These are phyloP conservation scores for Gnomoniopsis smithogilvyi DNA, from an alignment of 2,329 filamentous ascomycete genomes.

Conservation along the genomic window DNA sequence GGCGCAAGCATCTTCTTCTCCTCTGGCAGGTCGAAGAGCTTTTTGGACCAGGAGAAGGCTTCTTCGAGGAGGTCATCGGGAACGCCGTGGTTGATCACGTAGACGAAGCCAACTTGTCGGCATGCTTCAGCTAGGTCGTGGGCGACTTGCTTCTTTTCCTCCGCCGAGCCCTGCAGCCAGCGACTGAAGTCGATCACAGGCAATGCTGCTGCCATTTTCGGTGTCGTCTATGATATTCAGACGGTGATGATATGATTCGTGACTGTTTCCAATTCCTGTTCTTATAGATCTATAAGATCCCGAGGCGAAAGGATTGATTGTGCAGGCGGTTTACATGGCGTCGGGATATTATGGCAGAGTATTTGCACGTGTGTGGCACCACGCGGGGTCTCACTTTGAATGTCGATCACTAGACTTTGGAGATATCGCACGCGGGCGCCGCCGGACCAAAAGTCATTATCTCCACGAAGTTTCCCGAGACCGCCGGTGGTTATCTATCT, in stretches of 20 bases:
- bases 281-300: too few species aligned
- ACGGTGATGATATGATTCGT: too few species aligned
- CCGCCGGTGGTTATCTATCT: constrained; percentile 4
- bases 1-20: constrained; percentile 34
- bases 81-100: constrained; percentile 33
- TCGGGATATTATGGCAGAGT: not conserved
- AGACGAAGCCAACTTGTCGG: constrained; percentile 30
- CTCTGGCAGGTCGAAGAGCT: constrained; percentile 28
- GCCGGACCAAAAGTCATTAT: not conserved
- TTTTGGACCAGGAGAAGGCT: constrained; percentile 27
- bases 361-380: not conserved
- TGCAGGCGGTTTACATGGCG: too few species aligned
- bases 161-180: constrained; percentile 9
- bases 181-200: constrained; percentile 17
- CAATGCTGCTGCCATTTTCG: constrained; percentile 1
- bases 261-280: too few species aligned
- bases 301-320: too few species aligned
- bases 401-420: constrained; percentile 5
- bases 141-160: constrained; percentile 7
- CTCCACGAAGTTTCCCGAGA: not conserved
- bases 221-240: too few species aligned
- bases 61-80: constrained; percentile 31
- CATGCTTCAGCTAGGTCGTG: constrained; percentile 25
- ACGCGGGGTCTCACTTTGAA: not conserved
- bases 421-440: constrained; percentile 6